Percentiles rank a stretch among this genome's conserved stretches.
phyloP scores from a whole-genome alignment of 176 grass and related monocot genomes.

The Hordeum marinum region DNA sequence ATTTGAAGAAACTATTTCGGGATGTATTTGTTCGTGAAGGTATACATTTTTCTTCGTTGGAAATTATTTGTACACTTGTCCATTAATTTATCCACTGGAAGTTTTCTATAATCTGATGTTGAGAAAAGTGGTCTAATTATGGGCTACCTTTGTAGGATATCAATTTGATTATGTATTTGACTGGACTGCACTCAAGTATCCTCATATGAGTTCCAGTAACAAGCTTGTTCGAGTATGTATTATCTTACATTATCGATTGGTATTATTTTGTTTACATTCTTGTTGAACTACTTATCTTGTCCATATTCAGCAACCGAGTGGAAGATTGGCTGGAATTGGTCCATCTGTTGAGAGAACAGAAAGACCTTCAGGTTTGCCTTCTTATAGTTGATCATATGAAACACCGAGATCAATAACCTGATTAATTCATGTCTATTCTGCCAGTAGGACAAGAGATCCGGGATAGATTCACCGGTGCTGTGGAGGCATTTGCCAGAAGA shows the following conservation, averaged over 20 bases:
- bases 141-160: slow-evolving; percentile 49
- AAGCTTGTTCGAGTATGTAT: slow-evolving; percentile 59
- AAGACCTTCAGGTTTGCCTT: slow-evolving; percentile 50
- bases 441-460: slow-evolving; percentile 89
- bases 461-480: slow-evolving; percentile 85
- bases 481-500: slow-evolving; percentile 92
- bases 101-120: neutral
- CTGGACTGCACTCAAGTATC: slow-evolving; percentile 76
- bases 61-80: neutral
- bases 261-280: slow-evolving; percentile 12
- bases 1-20: slow-evolving; percentile 80
- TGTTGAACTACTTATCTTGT: slow-evolving; percentile 6
- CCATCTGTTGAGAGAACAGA: slow-evolving; percentile 58
- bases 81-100: neutral
- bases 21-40: slow-evolving; percentile 93
- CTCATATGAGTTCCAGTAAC: slow-evolving; percentile 52
- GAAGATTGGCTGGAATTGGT: slow-evolving; percentile 54
- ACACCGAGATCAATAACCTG: neutral
- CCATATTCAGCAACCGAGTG: slow-evolving; percentile 44
- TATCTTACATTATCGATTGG: slow-evolving; percentile 1
- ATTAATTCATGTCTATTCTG: slow-evolving; percentile 9
- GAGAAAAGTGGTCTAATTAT: neutral
- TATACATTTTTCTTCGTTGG: slow-evolving; percentile 17
- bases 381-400: neutral
- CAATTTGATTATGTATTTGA: slow-evolving; percentile 97